Evolutionary conservation across 371 early-diverging fungal species (phyloP), one percentile per base, ranked within the genome.

Genomic region (Capillidium heterosporum): DNA sequence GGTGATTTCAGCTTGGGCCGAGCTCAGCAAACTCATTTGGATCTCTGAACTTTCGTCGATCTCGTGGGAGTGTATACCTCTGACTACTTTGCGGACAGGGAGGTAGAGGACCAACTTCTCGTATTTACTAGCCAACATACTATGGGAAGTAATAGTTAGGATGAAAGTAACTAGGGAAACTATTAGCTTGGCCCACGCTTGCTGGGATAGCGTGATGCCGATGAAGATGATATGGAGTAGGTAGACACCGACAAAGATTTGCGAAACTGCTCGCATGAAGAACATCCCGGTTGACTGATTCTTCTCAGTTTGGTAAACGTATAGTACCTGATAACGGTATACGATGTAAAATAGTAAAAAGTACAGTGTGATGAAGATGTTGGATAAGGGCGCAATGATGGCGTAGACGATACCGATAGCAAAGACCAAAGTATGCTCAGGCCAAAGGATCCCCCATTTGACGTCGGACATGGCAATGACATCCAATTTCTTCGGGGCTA

Each of bases 381-480:
- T 63, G 48, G 78, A 66, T 40, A 81, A 57, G 4, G 81, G 81
- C 29, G 78, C 69, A 39, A 79, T 69, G 26, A 71, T 70, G 44
- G 66, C 63, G 60, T 77, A 81, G 19, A 67, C 67, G 10, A 23
- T n/a, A 4, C 49, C 49, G 27, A 49, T 49, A 11, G n/a, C 27
- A 32, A 49, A 49, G 10, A 49, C 27, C 17, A 49, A 17, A 7
- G 49, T 8, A 17, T 49, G 10, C n/a, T 49, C 49, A n/a, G 49
- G 49, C 49, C 49, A 49, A 2, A 49, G 23, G 10, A 15, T 11
- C 2, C 49, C 49, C 49, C 49, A 49, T 2, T 49, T 2, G 2
- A 49, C 23, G 11, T 27, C 8, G 19, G 19, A n/a, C 49, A 49
- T 49, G 17, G 11, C 27, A 3, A 49, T 11, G 24, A 49, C 2